phyloP scores from a whole-genome alignment of 345 rosid genomes.

The Stellera chamaejasme region DNA sequence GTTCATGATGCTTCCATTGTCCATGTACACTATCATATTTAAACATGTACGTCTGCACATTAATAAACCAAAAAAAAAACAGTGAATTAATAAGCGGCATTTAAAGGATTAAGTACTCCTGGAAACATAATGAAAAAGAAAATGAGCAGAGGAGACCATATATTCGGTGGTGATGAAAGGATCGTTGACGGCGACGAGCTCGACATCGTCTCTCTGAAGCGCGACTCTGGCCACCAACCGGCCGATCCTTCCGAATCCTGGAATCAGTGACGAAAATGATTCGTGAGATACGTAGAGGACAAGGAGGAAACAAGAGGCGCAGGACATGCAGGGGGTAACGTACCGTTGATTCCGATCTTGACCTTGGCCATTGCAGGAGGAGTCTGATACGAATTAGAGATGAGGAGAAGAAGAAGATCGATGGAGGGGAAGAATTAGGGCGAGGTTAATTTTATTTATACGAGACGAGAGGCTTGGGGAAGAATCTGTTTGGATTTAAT shows the following conservation, averaged over 20 bases:
- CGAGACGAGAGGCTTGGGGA: conserved; percentile 9
- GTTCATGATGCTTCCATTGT: conserved; percentile 52
- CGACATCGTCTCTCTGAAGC: conserved; percentile 55
- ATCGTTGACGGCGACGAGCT: conserved; percentile 72
- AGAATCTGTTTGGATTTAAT: neutral
- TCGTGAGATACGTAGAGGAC: neutral
- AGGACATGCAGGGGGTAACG: neutral
- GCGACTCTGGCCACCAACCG: conserved; percentile 69
- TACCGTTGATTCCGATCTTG: conserved; percentile 66
- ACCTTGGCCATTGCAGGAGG: conserved; percentile 35
- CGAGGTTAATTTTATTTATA: neutral
- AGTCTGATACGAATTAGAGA: neutral
- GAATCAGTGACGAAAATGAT: neutral
- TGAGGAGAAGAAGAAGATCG: neutral
- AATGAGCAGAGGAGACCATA: conserved; percentile 32
- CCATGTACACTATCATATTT: conserved; percentile 67
- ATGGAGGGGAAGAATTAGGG: neutral
- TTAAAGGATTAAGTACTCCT: no score
- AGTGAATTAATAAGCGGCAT: no score
- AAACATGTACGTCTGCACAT: conserved; percentile 44
- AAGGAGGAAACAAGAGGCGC: no score
- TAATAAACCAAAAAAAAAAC: neutral
- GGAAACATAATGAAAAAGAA: neutral
- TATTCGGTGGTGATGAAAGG: conserved; percentile 68
- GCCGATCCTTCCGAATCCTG: conserved; percentile 77